A percentile compares a stretch with the other conserved stretches of the same genome.
phyloP scores from a whole-genome alignment of 2,329 filamentous ascomycete genomes.

The Pestalotiopsis sp. region DNA sequence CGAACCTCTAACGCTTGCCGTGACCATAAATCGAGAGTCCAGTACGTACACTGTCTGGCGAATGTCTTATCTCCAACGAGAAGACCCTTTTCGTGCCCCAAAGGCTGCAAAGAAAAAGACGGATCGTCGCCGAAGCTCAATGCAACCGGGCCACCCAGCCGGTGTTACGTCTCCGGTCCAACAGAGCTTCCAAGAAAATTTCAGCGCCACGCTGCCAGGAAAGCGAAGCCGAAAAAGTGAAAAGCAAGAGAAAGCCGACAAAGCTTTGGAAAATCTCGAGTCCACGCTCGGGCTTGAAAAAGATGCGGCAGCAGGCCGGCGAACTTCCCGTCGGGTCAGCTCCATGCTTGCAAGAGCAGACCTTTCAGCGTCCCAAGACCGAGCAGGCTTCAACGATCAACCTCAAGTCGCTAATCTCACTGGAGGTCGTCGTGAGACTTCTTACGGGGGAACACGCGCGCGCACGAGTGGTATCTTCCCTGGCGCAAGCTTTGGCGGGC shows the following conservation, averaged over 20 bases:
- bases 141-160: slow-evolving; percentile 71
- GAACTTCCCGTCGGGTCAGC: slow-evolving; percentile 79
- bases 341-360: slow-evolving; percentile 88
- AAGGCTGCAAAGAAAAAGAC: slow-evolving; percentile 49
- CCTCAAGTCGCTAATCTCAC: slow-evolving; percentile 41
- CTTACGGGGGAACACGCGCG: slow-evolving; percentile 68
- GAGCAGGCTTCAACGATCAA: slow-evolving; percentile 76
- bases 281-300: slow-evolving; percentile 73
- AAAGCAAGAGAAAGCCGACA: slow-evolving; percentile 44
- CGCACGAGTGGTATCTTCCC: slow-evolving; percentile 59
- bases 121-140: slow-evolving; percentile 60
- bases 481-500: slow-evolving; percentile 36
- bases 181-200: slow-evolving; percentile 74
- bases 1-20: slow-evolving; percentile 67
- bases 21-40: slow-evolving; percentile 79
- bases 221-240: slow-evolving; percentile 58
- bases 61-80: slow-evolving; percentile 73
- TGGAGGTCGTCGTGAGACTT: slow-evolving; percentile 68
- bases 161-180: slow-evolving; percentile 79
- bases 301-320: slow-evolving; percentile 52
- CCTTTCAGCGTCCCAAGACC: slow-evolving; percentile 81
- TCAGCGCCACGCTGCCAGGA: slow-evolving; percentile 61
- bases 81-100: slow-evolving; percentile 55
- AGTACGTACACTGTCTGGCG: slow-evolving; percentile 85
- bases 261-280: slow-evolving; percentile 63